Conservation (phyloP, 2,329 filamentous ascomycete species). For the Oidium heveae region DNA sequence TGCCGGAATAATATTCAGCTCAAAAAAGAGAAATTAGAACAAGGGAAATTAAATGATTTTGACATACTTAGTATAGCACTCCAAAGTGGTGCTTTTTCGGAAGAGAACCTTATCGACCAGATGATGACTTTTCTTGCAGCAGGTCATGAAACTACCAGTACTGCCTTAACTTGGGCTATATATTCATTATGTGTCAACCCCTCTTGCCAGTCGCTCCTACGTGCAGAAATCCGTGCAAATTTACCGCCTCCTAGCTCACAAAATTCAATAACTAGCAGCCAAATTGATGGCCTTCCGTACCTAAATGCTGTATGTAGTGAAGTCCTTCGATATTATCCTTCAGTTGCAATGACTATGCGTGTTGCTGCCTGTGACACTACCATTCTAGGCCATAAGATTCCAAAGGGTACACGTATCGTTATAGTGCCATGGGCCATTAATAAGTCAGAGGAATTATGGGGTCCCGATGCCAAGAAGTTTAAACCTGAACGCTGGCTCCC, state of each 20-base stretch:
- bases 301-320: constrained; percentile 60
- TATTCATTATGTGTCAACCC: constrained; percentile 44
- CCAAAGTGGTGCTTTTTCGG: constrained; percentile 46
- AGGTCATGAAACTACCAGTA: constrained; percentile 57
- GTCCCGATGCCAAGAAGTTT: constrained; percentile 47
- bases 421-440: constrained; percentile 44
- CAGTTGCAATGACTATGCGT: constrained; percentile 47
- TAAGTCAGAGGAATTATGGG: constrained; percentile 45
- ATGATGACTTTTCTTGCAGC: constrained; percentile 78
- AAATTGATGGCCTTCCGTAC: constrained; percentile 53
- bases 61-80: constrained; percentile 69
- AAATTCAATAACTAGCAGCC: constrained; percentile 22
- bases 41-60: constrained; percentile 24
- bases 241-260: constrained; percentile 24
- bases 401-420: constrained; percentile 43
- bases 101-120: constrained; percentile 65
- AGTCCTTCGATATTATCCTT: constrained; percentile 44
- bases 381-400: constrained; percentile 38
- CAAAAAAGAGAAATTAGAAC: constrained; percentile 34
- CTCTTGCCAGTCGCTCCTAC: constrained; percentile 37
- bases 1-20: constrained; percentile 43
- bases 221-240: constrained; percentile 36
- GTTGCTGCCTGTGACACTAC: constrained; percentile 36
- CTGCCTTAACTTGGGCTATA: constrained; percentile 49
- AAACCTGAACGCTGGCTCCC: constrained; percentile 53